These are phyloP conservation scores for Dactylonectria macrodidyma DNA, from an alignment of 2,329 filamentous ascomycete genomes.

Conservation along the genomic window DNA sequence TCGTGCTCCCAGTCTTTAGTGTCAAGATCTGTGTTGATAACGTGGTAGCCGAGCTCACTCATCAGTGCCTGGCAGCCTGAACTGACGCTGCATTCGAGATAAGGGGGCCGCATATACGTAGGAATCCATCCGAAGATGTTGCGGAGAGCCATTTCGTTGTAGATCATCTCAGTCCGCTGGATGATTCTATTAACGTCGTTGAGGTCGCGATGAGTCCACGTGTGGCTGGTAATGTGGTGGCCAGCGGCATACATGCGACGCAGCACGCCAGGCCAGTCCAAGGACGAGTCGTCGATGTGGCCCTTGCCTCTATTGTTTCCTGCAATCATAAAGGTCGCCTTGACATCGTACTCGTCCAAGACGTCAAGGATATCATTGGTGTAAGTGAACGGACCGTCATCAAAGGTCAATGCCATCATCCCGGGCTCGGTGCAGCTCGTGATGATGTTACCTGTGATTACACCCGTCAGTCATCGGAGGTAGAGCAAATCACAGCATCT, in stretches of 20 bases:
- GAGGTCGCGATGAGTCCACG: constrained; percentile 63
- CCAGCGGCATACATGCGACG: constrained; percentile 58
- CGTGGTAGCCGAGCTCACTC: constrained; percentile 65
- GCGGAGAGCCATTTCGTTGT: constrained; percentile 62
- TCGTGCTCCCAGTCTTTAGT: constrained; percentile 73
- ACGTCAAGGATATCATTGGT: constrained; percentile 59
- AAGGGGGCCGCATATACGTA: constrained; percentile 62
- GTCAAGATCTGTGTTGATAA: constrained; percentile 71
- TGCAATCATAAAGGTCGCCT: constrained; percentile 60
- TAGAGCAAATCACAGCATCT: constrained; percentile 27
- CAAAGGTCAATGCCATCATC: constrained; percentile 62
- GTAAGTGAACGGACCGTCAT: constrained; percentile 62
- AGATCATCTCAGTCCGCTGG: constrained; percentile 57
- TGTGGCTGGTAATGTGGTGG: constrained; percentile 64
- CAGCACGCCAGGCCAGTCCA: constrained; percentile 55
- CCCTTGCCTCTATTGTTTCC: constrained; percentile 60
- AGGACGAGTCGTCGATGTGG: constrained; percentile 56
- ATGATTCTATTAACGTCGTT: constrained; percentile 52
- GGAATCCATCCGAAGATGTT: constrained; percentile 59
- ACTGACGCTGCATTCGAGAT: constrained; percentile 57
- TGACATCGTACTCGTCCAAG: constrained; percentile 49
- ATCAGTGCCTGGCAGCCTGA: constrained; percentile 58
- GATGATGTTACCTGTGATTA: constrained; percentile 50
- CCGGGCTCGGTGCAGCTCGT: constrained; percentile 54
- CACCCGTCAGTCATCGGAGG: constrained; percentile 36